Evolutionary conservation across 2,329 filamentous ascomycete genomes (phyloP).

Genomic region (Stemphylium beticola): DNA sequence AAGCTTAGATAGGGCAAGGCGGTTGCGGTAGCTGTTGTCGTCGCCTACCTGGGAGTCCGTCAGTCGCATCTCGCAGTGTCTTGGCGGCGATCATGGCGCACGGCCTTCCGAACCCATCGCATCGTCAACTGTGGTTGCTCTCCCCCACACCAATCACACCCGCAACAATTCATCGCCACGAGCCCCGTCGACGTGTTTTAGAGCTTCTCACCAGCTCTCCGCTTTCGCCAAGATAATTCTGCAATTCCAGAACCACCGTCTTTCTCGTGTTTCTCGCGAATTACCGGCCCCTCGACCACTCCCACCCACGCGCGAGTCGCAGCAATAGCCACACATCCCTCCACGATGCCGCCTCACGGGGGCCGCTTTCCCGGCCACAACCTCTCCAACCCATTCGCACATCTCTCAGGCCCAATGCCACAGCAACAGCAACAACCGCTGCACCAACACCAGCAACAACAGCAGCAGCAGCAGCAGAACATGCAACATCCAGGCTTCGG

Average conservation of each 20-base stretch:
- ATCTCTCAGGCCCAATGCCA: constrained; percentile 55
- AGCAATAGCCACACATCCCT: constrained; percentile 25
- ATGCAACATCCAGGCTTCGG: constrained; percentile 74
- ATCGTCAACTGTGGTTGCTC: constrained; percentile 5
- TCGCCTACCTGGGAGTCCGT: constrained; percentile 22
- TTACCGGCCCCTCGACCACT: background rate
- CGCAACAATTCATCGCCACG: constrained; percentile 2
- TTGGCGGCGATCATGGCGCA: constrained; percentile 21
- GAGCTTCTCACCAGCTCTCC: background rate
- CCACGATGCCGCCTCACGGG: constrained; percentile 64
- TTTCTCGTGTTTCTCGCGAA: background rate
- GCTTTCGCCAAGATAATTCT: background rate
- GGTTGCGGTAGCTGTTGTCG: constrained; percentile 28
- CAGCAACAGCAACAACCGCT: constrained; percentile 43
- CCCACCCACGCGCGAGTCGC: constrained; percentile 16
- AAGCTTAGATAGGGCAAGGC: constrained; percentile 23
- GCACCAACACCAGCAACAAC: constrained; percentile 57
- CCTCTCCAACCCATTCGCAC: constrained; percentile 65
- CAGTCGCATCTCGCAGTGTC: constrained; percentile 17
- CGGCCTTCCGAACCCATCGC: constrained; percentile 6
- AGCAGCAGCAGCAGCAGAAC: constrained; percentile 58
- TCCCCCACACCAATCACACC: constrained; percentile 8
- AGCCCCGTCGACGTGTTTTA: background rate
- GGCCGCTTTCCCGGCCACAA: constrained; percentile 65
- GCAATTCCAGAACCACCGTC: background rate